Conservation (phyloP, 2,329 filamentous ascomycete species). For the Ascochyta pisi region DNA sequence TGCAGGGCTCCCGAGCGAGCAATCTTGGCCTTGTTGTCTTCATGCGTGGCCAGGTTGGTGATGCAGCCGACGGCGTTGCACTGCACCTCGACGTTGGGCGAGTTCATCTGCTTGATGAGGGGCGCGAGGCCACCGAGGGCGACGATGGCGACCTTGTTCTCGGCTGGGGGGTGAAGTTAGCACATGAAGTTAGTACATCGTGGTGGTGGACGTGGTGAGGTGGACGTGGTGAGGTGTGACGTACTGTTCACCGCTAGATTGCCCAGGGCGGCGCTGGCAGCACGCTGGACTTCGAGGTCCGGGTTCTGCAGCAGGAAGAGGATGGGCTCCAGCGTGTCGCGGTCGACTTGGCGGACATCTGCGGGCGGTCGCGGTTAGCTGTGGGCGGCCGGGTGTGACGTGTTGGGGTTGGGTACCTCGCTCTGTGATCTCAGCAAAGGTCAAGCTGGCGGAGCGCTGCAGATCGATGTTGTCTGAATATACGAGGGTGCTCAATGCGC, state of each 20-base stretch:
- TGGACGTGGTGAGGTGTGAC: conserved; percentile 19
- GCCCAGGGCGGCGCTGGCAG: conserved; percentile 92
- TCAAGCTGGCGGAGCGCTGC: conserved; percentile 95
- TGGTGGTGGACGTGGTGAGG: neutral
- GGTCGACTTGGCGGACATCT: conserved; percentile 97
- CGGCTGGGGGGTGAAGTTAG: conserved; percentile 63
- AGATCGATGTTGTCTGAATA: conserved; percentile 99
- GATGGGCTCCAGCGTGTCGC: conserved; percentile 94
- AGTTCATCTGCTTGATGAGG: conserved; percentile 98
- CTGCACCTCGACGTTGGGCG: conserved; percentile 95
- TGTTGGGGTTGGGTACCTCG: conserved; percentile 68
- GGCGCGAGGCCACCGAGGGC: conserved; percentile 87
- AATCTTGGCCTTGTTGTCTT: conserved; percentile 99
- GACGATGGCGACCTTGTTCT: conserved; percentile 98
- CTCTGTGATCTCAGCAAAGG: conserved; percentile 98
- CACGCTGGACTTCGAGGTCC: conserved; percentile 96
- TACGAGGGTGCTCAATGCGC: conserved; percentile 91
- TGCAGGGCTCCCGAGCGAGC: conserved; percentile 91
- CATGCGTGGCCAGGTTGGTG: conserved; percentile 95
- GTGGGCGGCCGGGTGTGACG: conserved; percentile 1
- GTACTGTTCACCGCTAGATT: conserved; percentile 97
- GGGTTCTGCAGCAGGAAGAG: conserved; percentile 92
- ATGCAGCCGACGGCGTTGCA: conserved; percentile 99
- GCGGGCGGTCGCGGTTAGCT: conserved; percentile 49
- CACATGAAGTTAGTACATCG: conserved; percentile 49